Percentiles rank a stretch among this genome's conserved stretches.
These are phyloP conservation scores for Mrakia gelida DNA, from an alignment of 768 basidiomycete genomes.

Conservation along the genomic window DNA sequence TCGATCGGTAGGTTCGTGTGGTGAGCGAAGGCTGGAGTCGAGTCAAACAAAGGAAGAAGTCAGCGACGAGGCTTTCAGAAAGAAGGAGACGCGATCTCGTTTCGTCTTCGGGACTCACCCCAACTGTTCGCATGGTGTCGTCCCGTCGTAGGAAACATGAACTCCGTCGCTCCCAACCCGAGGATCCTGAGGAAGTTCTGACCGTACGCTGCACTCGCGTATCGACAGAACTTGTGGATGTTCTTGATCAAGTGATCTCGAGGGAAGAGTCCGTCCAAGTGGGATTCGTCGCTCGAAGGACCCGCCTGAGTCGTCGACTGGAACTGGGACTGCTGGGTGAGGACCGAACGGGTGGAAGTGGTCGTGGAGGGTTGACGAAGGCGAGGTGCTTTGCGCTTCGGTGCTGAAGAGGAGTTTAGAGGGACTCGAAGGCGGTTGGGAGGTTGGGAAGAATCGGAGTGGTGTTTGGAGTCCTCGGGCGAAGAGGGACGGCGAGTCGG, in stretches of 20 bases:
- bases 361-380: conserved; percentile 12
- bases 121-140: conserved; percentile 42
- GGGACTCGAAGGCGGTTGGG: background rate
- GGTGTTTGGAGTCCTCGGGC: background rate
- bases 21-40: conserved; percentile 37
- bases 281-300: conserved; percentile 20
- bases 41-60: conserved; percentile 15
- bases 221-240: conserved; percentile 32
- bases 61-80: background rate
- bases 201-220: conserved; percentile 30
- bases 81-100: background rate
- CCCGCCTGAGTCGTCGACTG: conserved; percentile 25
- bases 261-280: conserved; percentile 27
- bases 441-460: background rate
- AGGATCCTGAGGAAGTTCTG: conserved; percentile 45
- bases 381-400: conserved; percentile 12
- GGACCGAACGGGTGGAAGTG: conserved; percentile 8
- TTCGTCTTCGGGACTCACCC: conserved; percentile 27
- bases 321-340: conserved; percentile 22
- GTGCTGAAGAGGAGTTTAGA: background rate
- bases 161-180: conserved; percentile 39
- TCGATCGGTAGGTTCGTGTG: conserved; percentile 46
- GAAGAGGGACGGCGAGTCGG: background rate
- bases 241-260: conserved; percentile 30
- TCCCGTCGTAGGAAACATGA: conserved; percentile 43